Base-by-base conservation (phyloP, 768 basidiomycete genomes). In the Pilatotrama ljubarskyi region DNA sequence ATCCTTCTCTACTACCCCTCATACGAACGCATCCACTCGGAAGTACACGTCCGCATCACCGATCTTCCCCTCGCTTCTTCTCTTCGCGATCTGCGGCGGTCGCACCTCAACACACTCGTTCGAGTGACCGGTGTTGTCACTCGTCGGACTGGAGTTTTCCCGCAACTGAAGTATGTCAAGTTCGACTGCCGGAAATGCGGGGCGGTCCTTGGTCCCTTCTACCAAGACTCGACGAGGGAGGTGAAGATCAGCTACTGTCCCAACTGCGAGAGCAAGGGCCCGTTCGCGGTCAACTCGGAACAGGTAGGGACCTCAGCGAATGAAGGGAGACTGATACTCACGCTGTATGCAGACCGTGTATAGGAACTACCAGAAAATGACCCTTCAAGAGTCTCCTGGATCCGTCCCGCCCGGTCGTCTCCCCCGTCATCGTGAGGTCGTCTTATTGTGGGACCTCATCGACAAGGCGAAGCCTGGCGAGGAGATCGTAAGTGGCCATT, bases 101-200 rank as follows among this genome's bases (percentile, higher is more conserved):
- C 85, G 40, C 90, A 98, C 70, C 82, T 98, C 49, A 98, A 98
- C 78, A 94, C 91, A 64, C 88, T 99, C 42, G 95, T 99, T 32
- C 90, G 97, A 37, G 91, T 99, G 7, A 85, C 89, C 8, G 97
- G 97, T 13, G 97, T 99, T 17, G 97, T 99, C 44, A 99, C 97
- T 1, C 80, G 97, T 58, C 83, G 97, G 38, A 93, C 88, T 9
- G 96, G 97, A 10, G 95, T 99, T 10, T 98, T 98, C 75, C 97
- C 97, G n/a, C 97, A 99, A 73, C 78, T 99, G 60, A 98, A 99
- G 77, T 97, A 98, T 69, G 95, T 99, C 73, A 98, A 98, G 72
- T 99, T 99, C 68, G 94, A 98, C 73, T 99, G 97, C 74, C 83
- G 83, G 55, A 98, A 96, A 72, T 99, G 97, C 67, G 89, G 90